These are phyloP conservation scores for Saccharum spontaneum DNA, from an alignment of 176 grass and related monocot species.

Conservation along the genomic window DNA sequence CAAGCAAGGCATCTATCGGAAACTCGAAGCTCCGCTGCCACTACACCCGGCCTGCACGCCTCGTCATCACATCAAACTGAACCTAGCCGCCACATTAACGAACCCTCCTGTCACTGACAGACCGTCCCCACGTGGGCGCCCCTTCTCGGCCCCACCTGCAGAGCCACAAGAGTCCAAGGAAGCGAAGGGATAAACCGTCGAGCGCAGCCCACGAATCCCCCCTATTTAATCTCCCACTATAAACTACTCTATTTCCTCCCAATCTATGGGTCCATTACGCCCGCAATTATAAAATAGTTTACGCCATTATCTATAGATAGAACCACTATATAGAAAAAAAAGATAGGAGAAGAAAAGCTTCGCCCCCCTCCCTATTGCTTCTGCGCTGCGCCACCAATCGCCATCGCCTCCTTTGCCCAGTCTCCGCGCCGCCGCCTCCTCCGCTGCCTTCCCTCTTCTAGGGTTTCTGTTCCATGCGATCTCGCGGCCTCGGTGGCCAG, in stretches of 20 bases:
- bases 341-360: background rate
- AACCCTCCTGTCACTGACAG: background rate
- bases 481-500: slow-evolving; percentile 30
- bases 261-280: slow-evolving; percentile 1
- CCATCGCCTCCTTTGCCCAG: background rate
- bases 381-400: slow-evolving; percentile 36
- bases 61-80: background rate
- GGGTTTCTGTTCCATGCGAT: slow-evolving; percentile 59
- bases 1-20: slow-evolving; percentile 4
- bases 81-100: background rate
- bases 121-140: background rate
- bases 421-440: slow-evolving; percentile 27
- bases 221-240: background rate
- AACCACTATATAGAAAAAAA: background rate
- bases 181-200: slow-evolving; percentile 1
- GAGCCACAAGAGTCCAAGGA: background rate
- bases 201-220: background rate
- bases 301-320: background rate
- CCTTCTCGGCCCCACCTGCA: background rate
- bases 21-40: slow-evolving; percentile 11
- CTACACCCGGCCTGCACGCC: background rate
- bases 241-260: background rate
- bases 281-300: slow-evolving; percentile 32
- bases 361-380: background rate
- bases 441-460: background rate